phyloP scores from a whole-genome alignment of 1,139 yeast species.

The Candida labiduridarum region DNA sequence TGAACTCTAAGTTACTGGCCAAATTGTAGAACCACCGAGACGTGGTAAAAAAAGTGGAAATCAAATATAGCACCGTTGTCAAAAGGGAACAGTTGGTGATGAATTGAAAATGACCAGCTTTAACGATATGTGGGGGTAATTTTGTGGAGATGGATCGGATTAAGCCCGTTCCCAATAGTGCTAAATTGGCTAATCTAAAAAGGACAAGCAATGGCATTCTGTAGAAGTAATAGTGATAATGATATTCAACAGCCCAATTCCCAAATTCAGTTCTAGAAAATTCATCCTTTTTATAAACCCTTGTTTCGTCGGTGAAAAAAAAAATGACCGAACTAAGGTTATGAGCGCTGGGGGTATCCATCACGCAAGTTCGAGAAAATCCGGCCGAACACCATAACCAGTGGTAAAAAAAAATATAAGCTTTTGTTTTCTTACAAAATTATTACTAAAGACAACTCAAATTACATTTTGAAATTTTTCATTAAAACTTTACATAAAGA shows the following conservation, averaged over 20 bases:
- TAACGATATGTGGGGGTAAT: conserved; percentile 43
- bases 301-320: not conserved
- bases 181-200: conserved; percentile 8
- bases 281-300: not conserved
- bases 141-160: conserved; percentile 13
- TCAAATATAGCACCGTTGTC: conserved; percentile 9
- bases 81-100: conserved; percentile 53
- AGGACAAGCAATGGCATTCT: not conserved
- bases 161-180: conserved; percentile 10
- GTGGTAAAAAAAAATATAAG: too few relatives aligned
- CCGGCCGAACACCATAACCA: too few relatives aligned
- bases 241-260: too few relatives aligned
- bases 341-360: not conserved
- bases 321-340: not conserved
- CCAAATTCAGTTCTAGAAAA: not conserved
- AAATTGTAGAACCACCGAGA: conserved; percentile 15
- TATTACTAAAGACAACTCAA: not conserved
- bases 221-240: not conserved
- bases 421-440: too few relatives aligned
- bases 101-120: conserved; percentile 65
- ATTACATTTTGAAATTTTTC: not conserved
- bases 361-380: not conserved
- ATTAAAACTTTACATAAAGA: not conserved
- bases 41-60: conserved; percentile 4
- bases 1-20: conserved; percentile 22